Evolutionary conservation across 495 filamentous ascomycete genomes (phyloP).

Genomic region (Xylaria telfairii): DNA sequence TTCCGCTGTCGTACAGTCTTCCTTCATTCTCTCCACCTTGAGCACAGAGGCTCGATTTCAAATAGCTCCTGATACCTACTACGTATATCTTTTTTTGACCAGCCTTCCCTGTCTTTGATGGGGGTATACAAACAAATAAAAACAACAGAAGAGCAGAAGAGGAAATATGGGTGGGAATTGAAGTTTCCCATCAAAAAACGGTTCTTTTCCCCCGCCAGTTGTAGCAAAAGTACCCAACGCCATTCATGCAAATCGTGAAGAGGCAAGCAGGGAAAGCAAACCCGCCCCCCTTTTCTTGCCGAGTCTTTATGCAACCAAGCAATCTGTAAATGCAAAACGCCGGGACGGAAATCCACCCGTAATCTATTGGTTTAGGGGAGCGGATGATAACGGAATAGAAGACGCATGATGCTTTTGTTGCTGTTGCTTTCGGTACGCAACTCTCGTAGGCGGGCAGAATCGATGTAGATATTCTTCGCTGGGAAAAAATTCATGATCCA

Average conservation of each 20-base stretch:
- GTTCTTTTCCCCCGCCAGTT: not conserved
- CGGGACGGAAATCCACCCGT: slow-evolving; percentile 20
- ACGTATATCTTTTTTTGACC: not conserved
- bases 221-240: slow-evolving; percentile 26
- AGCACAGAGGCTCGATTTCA: not conserved
- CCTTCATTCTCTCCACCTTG: not conserved
- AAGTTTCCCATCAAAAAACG: not conserved
- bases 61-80: not conserved
- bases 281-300: slow-evolving; percentile 4
- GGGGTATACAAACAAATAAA: slow-evolving; percentile 24
- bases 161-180: not conserved
- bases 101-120: slow-evolving; percentile 8
- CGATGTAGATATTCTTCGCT: not conserved
- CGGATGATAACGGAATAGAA: not conserved
- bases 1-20: slow-evolving; percentile 1
- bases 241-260: slow-evolving; percentile 26
- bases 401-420: not conserved
- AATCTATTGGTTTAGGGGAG: slow-evolving; percentile 20
- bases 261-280: slow-evolving; percentile 1
- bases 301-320: slow-evolving; percentile 17
- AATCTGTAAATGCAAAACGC: slow-evolving; percentile 27
- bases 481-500: not conserved
- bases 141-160: not conserved
- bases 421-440: not conserved
- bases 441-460: not conserved